Evolutionary conservation across 192 early-diverging fungal genomes (phyloP), one percentile per base, ranked within the genome.

Genomic region (Mortierella claussenii): DNA sequence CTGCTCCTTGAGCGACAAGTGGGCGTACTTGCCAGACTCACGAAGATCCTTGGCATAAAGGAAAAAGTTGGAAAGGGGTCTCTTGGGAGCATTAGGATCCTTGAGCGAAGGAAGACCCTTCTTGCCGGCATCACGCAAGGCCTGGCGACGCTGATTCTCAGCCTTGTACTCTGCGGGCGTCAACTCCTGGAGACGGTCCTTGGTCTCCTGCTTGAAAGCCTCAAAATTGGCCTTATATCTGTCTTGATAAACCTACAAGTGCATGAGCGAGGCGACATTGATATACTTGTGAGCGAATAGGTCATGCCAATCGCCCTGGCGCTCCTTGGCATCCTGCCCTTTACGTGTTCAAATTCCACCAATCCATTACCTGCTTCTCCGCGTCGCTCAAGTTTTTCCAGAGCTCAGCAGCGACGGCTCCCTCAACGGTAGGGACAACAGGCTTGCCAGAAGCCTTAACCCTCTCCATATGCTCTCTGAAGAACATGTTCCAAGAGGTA

Each of bases 31-130:
- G 50, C 64, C 64, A 40, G 58, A 6, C 1, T 34, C 31, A 40
- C 79, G 79, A 12, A 56, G 63, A 9, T 80, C 79, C 31, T 73
- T 32, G 0, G 79, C 64, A 43, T 44, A 80, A 15, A 60, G 59
- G 64, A 80, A 73, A 49, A 56, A 80, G 15, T 48, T 48, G 51
- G 33, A 34, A 20, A 65, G 15, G 26, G 79, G 79, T 18, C 79
- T 55, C 62, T 71, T 73, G n/a, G 79, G 79, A 7, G 79, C 79
- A 45, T 80, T 80, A 26, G 79, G 79, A 37, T 80, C 79, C 60
- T 73, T 80, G 23, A 65, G 67, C 3, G 62, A 32, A 18, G 55
- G 48, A 4, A 62, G n/a, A 20, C 31, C 32, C 48, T 58, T 71
- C 64, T 71, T 73, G 52, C 57, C 68, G 6, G 64, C 45, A 30